phyloP scores from a whole-genome alignment of 176 grass and related monocot species.

The Oropetium thomaeum region DNA sequence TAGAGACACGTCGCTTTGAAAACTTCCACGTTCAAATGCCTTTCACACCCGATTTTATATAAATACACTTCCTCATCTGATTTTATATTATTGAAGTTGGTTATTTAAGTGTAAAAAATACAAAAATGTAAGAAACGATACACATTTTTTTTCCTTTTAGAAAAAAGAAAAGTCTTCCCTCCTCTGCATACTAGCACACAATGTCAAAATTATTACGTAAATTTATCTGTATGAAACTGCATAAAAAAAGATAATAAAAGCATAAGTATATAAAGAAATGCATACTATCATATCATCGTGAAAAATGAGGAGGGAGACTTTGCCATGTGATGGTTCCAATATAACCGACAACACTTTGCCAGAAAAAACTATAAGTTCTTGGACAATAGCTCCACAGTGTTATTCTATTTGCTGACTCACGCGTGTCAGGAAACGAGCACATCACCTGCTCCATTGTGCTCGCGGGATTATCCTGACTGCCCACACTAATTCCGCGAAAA shows the following conservation, averaged over 20 bases:
- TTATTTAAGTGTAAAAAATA: no score
- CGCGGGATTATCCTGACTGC: background rate
- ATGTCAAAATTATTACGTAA: background rate
- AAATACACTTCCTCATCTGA: no score
- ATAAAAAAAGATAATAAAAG: no score
- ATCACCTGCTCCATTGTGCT: conserved; percentile 27
- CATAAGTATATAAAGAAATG: background rate
- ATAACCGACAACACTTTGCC: conserved; percentile 12
- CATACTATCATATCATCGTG: background rate
- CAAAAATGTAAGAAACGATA: no score
- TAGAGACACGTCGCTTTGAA: no score
- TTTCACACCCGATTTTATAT: no score
- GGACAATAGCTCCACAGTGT: conserved; percentile 16
- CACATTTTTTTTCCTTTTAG: no score
- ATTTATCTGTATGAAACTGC: no score
- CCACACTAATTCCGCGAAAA: conserved; percentile 6
- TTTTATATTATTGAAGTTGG: no score
- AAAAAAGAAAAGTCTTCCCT: no score
- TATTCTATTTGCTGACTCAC: background rate
- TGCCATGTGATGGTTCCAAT: background rate
- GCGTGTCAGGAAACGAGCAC: conserved; percentile 17
- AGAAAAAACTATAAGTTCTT: background rate
- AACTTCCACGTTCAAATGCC: no score
- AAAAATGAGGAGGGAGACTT: background rate
- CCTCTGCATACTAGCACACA: no score